Evolutionary conservation across 768 basidiomycete genomes (phyloP).

Genomic region (Infundibulicybe gibba): DNA sequence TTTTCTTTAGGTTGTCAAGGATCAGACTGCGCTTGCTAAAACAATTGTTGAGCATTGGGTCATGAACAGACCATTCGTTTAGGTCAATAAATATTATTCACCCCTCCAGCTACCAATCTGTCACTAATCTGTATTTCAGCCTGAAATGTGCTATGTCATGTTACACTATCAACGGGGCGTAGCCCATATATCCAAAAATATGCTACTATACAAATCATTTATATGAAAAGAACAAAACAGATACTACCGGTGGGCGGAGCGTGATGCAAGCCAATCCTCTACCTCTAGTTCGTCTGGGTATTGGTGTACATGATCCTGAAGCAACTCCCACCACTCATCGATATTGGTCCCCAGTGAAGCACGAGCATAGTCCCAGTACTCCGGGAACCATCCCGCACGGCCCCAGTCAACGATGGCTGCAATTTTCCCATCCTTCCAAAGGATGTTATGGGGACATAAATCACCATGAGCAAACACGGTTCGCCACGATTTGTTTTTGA

Average conservation of each 20-base stretch:
- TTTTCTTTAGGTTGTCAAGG: constrained; percentile 8
- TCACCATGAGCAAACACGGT: constrained; percentile 21
- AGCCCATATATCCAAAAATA: no score
- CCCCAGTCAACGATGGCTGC: constrained; percentile 25
- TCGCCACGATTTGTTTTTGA: constrained; percentile 1
- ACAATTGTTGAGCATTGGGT: constrained; percentile 15
- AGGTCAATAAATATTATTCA: no score
- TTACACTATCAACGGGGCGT: no score
- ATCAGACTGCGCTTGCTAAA: constrained; percentile 16
- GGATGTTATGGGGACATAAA: constrained; percentile 16
- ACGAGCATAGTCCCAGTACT: constrained; percentile 18
- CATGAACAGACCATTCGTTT: constrained; percentile 1
- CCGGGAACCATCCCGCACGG: constrained; percentile 18
- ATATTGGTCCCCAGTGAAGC: not conserved
- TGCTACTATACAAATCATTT: no score
- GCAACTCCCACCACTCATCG: constrained; percentile 1
- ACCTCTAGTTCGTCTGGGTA: constrained; percentile 10
- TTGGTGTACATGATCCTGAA: constrained; percentile 1
- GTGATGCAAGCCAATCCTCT: not conserved
- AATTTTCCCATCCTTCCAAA: constrained; percentile 17
- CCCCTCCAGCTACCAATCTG: no score
- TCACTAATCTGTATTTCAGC: no score
- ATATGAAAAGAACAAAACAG: no score
- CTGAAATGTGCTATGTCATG: no score
- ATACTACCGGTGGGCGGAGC: not conserved